phyloP scores from a whole-genome alignment of 306 rosid genomes.

The Dryas octopetala region DNA sequence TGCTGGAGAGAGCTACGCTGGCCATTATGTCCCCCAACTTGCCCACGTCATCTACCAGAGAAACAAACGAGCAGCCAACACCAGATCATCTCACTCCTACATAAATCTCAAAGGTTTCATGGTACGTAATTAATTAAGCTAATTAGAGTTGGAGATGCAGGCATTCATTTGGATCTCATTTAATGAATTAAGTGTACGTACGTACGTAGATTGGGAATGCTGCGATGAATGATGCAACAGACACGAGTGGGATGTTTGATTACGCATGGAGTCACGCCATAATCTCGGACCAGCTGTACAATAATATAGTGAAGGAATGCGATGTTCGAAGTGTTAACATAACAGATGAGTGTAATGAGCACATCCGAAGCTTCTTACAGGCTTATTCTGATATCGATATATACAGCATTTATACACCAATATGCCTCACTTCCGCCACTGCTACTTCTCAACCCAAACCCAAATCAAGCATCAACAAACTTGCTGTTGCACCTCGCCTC shows the following conservation, averaged over 20 bases:
- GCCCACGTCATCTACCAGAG: conserved; percentile 57
- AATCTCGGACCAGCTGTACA: conserved; percentile 42
- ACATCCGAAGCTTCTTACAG: conserved; percentile 10
- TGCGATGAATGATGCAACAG: conserved; percentile 45
- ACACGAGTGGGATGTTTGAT: conserved; percentile 46
- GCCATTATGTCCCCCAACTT: conserved; percentile 79
- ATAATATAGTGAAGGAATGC: conserved; percentile 34
- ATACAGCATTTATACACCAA: conserved; percentile 52
- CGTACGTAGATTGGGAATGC: conserved; percentile 56
- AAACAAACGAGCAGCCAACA: conserved; percentile 26
- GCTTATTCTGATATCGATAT: conserved; percentile 47
- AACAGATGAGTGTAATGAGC: conserved; percentile 26
- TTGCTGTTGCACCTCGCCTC: conserved; percentile 40
- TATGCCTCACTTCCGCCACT: conserved; percentile 26
- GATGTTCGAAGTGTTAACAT: conserved; percentile 23
- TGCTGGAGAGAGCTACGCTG: conserved; percentile 73
- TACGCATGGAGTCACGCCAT: conserved; percentile 67
- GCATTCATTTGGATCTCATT: too few relatives aligned
- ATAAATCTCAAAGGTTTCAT: conserved; percentile 70
- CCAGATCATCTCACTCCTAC: conserved; percentile 25
- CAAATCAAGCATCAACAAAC: conserved; percentile 11
- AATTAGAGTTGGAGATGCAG: background rate
- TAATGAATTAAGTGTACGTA: background rate
- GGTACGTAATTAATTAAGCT: conserved; percentile 33
- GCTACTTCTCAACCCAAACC: background rate